These are phyloP conservation scores for Fusarium keratoplasticum DNA, from an alignment of 2,329 filamentous ascomycete genomes.

Conservation along the genomic window DNA sequence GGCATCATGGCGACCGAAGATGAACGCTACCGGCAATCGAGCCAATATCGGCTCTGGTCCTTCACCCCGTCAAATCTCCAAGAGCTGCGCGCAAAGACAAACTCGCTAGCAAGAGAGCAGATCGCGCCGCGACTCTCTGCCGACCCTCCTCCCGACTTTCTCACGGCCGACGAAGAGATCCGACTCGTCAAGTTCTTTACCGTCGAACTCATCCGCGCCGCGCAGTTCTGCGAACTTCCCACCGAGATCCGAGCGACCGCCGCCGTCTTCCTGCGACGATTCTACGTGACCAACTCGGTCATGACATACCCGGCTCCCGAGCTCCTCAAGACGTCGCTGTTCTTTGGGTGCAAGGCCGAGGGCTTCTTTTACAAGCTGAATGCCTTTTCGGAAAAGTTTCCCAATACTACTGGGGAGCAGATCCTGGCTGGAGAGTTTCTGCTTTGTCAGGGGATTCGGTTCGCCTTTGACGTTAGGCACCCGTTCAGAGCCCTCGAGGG, in stretches of 20 bases:
- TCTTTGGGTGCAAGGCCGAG: slow-evolving; percentile 94
- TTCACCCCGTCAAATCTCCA: slow-evolving; percentile 81
- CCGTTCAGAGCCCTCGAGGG: slow-evolving; percentile 91
- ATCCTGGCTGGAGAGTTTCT: slow-evolving; percentile 93
- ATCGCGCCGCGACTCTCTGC: slow-evolving; percentile 68
- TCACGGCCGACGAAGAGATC: slow-evolving; percentile 86
- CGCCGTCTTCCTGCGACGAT: slow-evolving; percentile 89
- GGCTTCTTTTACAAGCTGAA: slow-evolving; percentile 77
- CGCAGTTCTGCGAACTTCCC: slow-evolving; percentile 63
- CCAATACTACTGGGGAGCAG: slow-evolving; percentile 79
- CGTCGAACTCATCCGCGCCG: slow-evolving; percentile 67
- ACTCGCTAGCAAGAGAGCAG: slow-evolving; percentile 75
- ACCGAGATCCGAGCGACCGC: slow-evolving; percentile 73
- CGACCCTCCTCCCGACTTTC: slow-evolving; percentile 75
- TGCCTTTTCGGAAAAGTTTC: slow-evolving; percentile 76
- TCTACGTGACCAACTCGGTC: slow-evolving; percentile 94
- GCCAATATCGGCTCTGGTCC: slow-evolving; percentile 93
- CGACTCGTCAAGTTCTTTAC: slow-evolving; percentile 84
- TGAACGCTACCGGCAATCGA: slow-evolving; percentile 88
- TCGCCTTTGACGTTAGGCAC: slow-evolving; percentile 93
- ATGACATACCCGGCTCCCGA: slow-evolving; percentile 96
- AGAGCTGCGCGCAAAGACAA: slow-evolving; percentile 81
- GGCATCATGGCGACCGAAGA: slow-evolving; percentile 82
- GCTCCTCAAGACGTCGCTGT: slow-evolving; percentile 89
- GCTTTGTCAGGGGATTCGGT: slow-evolving; percentile 90